phyloP scores from a whole-genome alignment of 1,284 basidiomycete genomes.

The Porphyrellus sp. region DNA sequence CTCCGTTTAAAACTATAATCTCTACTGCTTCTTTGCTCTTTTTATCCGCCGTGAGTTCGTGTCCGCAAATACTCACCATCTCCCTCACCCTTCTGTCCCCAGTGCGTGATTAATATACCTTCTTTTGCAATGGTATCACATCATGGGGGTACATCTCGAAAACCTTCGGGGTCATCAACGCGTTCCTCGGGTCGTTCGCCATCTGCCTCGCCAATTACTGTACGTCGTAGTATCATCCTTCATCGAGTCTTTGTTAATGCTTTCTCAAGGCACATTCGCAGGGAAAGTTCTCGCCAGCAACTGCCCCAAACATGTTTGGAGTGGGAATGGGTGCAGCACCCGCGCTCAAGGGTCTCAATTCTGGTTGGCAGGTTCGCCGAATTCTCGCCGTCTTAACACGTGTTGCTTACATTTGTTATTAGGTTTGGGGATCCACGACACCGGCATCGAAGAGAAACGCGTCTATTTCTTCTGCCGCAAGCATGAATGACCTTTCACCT shows the following conservation, averaged over 20 bases:
- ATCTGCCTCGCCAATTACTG: conserved; percentile 52
- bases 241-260: conserved; percentile 11
- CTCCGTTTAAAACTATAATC: conserved; percentile 36
- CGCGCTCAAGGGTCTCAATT: conserved; percentile 51
- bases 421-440: conserved; percentile 60
- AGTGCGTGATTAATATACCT: conserved; percentile 34
- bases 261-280: conserved; percentile 38
- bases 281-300: conserved; percentile 44
- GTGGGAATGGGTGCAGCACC: conserved; percentile 49
- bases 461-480: conserved; percentile 58
- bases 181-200: conserved; percentile 63
- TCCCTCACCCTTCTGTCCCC: conserved; percentile 19
- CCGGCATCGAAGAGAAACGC: conserved; percentile 56
- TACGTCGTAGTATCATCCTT: conserved; percentile 28
- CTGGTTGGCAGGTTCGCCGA: conserved; percentile 66
- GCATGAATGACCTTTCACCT: conserved; percentile 48
- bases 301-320: conserved; percentile 49
- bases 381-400: conserved; percentile 4
- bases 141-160: conserved; percentile 52
- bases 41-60: conserved; percentile 32
- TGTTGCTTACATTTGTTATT: conserved; percentile 12
- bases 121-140: conserved; percentile 48
- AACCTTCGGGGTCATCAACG: conserved; percentile 64
- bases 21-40: conserved; percentile 26
- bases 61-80: conserved; percentile 4